Evolutionary conservation across 768 basidiomycete species (phyloP).

Genomic region (Amanita pseudoporphyria): DNA sequence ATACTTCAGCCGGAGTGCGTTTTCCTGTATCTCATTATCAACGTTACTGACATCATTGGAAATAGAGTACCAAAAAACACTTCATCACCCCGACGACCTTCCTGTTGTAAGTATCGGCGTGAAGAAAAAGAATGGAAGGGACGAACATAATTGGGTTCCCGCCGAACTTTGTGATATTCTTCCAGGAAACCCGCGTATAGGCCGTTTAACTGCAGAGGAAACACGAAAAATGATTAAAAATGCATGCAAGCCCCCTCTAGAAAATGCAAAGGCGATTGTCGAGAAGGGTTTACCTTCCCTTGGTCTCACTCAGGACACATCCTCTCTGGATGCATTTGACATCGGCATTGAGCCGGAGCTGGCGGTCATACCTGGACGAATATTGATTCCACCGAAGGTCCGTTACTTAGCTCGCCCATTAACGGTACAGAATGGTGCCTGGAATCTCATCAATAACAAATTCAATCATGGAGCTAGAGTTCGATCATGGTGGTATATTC

Average conservation of each 20-base stretch:
- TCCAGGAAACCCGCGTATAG: conserved; percentile 47
- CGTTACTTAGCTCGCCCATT: background rate
- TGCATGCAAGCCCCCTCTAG: conserved; percentile 53
- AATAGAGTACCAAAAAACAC: conserved; percentile 11
- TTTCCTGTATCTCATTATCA: background rate
- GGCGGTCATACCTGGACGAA: background rate
- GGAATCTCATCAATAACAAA: background rate
- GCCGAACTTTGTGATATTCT: conserved; percentile 64
- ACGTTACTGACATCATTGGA: background rate
- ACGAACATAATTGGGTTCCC: conserved; percentile 32
- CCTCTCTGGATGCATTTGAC: background rate
- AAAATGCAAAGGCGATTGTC: conserved; percentile 8
- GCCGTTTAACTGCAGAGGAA: conserved; percentile 47
- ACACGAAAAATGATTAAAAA: conserved; percentile 60
- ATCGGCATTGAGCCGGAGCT: background rate
- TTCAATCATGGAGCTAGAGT: background rate
- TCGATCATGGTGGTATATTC: background rate
- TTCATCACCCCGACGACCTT: conserved; percentile 13
- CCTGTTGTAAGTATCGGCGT: conserved; percentile 28
- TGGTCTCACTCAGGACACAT: background rate
- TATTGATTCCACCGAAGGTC: background rate
- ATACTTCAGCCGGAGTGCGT: conserved; percentile 55
- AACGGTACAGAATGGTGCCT: background rate
- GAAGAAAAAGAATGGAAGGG: conserved; percentile 6
- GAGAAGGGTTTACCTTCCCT: background rate